Percentiles rank a stretch among this genome's conserved stretches.
Evolutionary conservation across 1,139 yeast species (phyloP).

Genomic region (Blastobotrys persicus): DNA sequence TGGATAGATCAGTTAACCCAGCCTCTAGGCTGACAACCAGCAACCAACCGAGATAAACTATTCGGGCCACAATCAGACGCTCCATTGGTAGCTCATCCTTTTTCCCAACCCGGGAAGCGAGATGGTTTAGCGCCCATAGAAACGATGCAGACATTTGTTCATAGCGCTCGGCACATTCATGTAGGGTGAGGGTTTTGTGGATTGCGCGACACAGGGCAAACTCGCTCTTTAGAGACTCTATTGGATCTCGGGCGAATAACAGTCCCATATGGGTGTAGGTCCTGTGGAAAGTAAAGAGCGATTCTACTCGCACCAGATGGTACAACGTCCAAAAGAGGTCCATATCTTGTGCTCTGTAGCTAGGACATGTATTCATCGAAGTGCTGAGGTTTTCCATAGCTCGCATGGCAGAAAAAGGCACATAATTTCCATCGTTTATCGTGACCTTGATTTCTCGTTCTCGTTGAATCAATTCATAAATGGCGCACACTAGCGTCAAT

Average conservation of each 20-base stretch:
- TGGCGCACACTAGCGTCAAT: slow-evolving; percentile 12
- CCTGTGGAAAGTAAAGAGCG: slow-evolving; percentile 1
- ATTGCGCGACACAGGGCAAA: not conserved
- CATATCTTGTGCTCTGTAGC: not conserved
- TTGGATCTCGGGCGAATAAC: not conserved
- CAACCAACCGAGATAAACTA: slow-evolving; percentile 12
- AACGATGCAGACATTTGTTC: slow-evolving; percentile 8
- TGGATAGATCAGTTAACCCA: not conserved
- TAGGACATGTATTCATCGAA: not conserved
- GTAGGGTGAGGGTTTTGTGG: not conserved
- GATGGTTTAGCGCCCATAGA: slow-evolving; percentile 15
- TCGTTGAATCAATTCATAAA: slow-evolving; percentile 13
- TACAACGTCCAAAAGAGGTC: slow-evolving; percentile 17
- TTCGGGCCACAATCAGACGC: slow-evolving; percentile 11
- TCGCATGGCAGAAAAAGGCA: not conserved
- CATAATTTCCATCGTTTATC: not conserved
- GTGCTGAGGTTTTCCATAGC: not conserved
- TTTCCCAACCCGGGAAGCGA: slow-evolving; percentile 2
- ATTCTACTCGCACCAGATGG: slow-evolving; percentile 10
- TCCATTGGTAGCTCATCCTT: slow-evolving; percentile 15
- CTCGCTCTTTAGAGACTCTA: not conserved
- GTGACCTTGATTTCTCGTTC: not conserved
- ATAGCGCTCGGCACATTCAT: slow-evolving; percentile 10
- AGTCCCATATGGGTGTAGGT: not conserved
- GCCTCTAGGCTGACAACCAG: slow-evolving; percentile 12